Evolutionary conservation across 2,329 filamentous ascomycete genomes (phyloP), one percentile per base, ranked within the genome.

Genomic region (Verticillium alfalfae): DNA sequence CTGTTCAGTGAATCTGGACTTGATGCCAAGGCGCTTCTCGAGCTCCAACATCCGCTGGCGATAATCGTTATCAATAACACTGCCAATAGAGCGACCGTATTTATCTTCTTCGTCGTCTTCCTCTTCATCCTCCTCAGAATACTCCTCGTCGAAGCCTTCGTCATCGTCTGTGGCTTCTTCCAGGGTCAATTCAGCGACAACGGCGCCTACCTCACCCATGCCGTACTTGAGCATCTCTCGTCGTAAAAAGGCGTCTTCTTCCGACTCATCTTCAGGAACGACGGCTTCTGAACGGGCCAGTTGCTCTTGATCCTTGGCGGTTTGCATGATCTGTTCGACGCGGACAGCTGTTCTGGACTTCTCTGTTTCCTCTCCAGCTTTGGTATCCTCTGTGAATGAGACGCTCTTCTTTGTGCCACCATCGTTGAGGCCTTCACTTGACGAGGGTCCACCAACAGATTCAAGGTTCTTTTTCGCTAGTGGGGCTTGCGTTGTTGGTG

Each of bases 161-260:
- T 84, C 81, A 18, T 81, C 77, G 2, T 79, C 81, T 13, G 81
- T 79, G 31, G 81, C 84, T 63, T 93, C 88, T 65, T 96, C 92
- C 2, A 98, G 75, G 62, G 96, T 86, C 56, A 99, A 84, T 75
- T 98, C 93, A 16, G 95, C 95, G 16, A 99, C 95, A 2, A 99
- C 91, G 41, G 92, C 87, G 4, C 93, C 92, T 62, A 99, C 88
- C 73, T 98, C 94, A 55, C 89, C 88, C 75, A 97, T 82, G 64
- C 91, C 89, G 71, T 98, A 99, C 65, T 91, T 84, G 8, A 98
- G 81, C 93, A 99, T 98, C 70, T 97, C 88, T 62, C 88, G 86
- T 6, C 95, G 88, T 31, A 97, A 75, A 37, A 84, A 84, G 4
- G 92, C 90, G 65, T 97, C 94, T 66, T 96, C 93, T 13, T 84